phyloP scores from a whole-genome alignment of 768 basidiomycete species.

The Kockovaella imperatae region DNA sequence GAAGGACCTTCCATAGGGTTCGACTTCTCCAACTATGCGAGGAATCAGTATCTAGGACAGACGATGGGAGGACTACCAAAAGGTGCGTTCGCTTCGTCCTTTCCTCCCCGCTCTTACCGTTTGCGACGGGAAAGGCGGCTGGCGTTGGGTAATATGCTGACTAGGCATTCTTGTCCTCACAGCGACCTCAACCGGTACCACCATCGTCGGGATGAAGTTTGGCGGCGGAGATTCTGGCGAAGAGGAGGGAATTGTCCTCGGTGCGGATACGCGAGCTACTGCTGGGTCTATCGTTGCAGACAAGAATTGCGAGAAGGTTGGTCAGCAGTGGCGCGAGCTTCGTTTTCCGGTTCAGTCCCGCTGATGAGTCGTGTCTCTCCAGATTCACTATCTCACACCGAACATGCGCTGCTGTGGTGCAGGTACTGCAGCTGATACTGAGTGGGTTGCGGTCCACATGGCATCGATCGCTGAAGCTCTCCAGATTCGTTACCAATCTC shows the following conservation, averaged over 20 bases:
- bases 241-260: slow-evolving; percentile 83
- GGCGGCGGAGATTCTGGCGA: slow-evolving; percentile 44
- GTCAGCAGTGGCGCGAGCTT: slow-evolving; percentile 9
- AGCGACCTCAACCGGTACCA: slow-evolving; percentile 63
- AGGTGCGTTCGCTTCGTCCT: slow-evolving; percentile 12
- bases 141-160: background rate
- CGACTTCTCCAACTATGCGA: slow-evolving; percentile 44
- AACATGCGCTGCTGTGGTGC: slow-evolving; percentile 96
- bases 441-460: slow-evolving; percentile 20
- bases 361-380: background rate
- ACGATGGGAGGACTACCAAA: slow-evolving; percentile 38
- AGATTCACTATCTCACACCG: slow-evolving; percentile 97
- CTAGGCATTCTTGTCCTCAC: slow-evolving; percentile 10
- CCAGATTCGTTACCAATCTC: slow-evolving; percentile 61
- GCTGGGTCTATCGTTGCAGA: slow-evolving; percentile 91
- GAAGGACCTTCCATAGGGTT: slow-evolving; percentile 34
- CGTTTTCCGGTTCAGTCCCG: background rate
- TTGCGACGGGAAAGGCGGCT: too few species aligned
- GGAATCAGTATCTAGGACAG: slow-evolving; percentile 42
- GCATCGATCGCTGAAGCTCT: background rate
- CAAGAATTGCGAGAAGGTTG: slow-evolving; percentile 99
- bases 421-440: slow-evolving; percentile 97
- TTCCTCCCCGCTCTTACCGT: too few species aligned
- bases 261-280: slow-evolving; percentile 94
- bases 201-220: slow-evolving; percentile 93